Evolutionary conservation across 805 yeast genomes (phyloP), one percentile per base, ranked within the genome.

Genomic region (Soucietia sequanensis): DNA sequence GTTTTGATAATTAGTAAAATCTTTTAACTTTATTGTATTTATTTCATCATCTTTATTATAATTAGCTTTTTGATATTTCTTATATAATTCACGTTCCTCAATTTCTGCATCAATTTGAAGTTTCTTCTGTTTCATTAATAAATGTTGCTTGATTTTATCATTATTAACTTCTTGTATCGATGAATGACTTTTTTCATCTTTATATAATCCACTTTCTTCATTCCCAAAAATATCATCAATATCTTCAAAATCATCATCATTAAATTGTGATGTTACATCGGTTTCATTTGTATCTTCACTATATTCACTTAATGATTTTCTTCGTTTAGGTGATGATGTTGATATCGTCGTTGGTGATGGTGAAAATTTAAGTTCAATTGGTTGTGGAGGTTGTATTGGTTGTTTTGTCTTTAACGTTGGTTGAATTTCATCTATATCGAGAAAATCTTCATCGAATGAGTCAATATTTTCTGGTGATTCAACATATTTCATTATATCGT

Each of bases 251-350:
- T 17, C 34, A 2, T 62, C 66, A 18, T 62, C 71, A 33, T 62
- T 53, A 41, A 65, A 47, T 23, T 63, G 62, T 3, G 64, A 56
- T 2, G 72, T 65, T 23, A 56, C 54, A 32, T 65, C 70, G 0
- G 72, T 67, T 21, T 62, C 68, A 25, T 45, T 41, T 4, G 52
- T 47, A n/a, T 51, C 62, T 35, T 66, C 72, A 35, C 70, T 62
- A 38, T 62, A 63, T 18, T 63, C 68, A 37, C 64, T 54, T 27
- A 64, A 41, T 1, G 64, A 48, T 24, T 49, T 52, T 6, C 59
- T 36, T n/a, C 50, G 38, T 36, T 48, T 53, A 11, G 58, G 58
- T 1, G 58, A 54, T 2, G 56, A 50, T 6, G 55, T 52, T 2
- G 57, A 54, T 12, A 54, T 39, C 3, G 57, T 43, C 12, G 49